phyloP scores from a whole-genome alignment of 2,329 filamentous ascomycete genomes.

The Penicillium hordei region DNA sequence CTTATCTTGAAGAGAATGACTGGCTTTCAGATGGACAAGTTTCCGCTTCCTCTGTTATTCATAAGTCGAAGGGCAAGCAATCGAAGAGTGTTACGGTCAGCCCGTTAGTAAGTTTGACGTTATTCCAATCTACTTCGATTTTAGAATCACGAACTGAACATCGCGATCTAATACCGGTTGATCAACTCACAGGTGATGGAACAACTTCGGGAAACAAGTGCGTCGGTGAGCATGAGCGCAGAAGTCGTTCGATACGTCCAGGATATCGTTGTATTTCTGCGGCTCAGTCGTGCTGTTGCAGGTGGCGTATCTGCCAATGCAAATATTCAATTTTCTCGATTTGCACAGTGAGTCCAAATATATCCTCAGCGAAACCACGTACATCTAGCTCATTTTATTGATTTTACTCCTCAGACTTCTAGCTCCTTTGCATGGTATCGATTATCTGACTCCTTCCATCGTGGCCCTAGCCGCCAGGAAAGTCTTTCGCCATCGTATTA shows the following conservation, averaged over 20 bases:
- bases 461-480: slow-evolving; percentile 80
- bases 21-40: slow-evolving; percentile 37
- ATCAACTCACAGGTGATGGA: slow-evolving; percentile 48
- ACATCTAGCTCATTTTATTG: background rate
- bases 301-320: slow-evolving; percentile 75
- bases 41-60: slow-evolving; percentile 41
- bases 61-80: slow-evolving; percentile 24
- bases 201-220: slow-evolving; percentile 58
- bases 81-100: slow-evolving; percentile 24
- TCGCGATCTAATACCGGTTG: slow-evolving; percentile 1
- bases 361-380: background rate
- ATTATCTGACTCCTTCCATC: slow-evolving; percentile 80
- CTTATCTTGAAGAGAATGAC: slow-evolving; percentile 67
- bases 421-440: slow-evolving; percentile 75
- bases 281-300: slow-evolving; percentile 80
- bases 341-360: slow-evolving; percentile 55
- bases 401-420: slow-evolving; percentile 46
- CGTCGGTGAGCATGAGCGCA: slow-evolving; percentile 64
- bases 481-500: slow-evolving; percentile 81
- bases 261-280: slow-evolving; percentile 83
- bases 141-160: background rate
- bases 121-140: background rate
- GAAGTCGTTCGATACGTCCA: slow-evolving; percentile 82
- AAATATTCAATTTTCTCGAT: slow-evolving; percentile 71
- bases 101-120: slow-evolving; percentile 20